Evolutionary conservation across 78 protist genomes (phyloP), one percentile per base, ranked within the genome.

Genomic region (Mastigamoeba balamuthi): DNA sequence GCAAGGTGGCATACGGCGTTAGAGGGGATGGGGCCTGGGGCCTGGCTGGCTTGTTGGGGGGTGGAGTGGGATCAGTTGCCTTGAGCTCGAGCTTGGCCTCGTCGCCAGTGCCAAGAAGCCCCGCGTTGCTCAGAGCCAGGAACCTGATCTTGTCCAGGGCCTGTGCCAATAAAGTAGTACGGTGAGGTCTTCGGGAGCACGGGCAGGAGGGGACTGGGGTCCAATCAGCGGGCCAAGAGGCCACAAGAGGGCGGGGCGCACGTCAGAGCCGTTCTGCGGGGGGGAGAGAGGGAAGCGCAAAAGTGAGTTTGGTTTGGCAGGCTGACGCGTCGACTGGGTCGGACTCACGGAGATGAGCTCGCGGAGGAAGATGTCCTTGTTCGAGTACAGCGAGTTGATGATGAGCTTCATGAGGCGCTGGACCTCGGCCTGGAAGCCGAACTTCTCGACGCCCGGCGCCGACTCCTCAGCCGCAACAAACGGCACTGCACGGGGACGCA

Each of bases 321-420:
- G n/a, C n/a, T n/a, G n/a, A n/a, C n/a, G n/a, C n/a, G n/a, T n/a
- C n/a, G n/a, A n/a, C n/a, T n/a, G n/a, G n/a, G n/a, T n/a, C n/a
- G n/a, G n/a, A n/a, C n/a, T n/a, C n/a, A n/a, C n/a, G 48, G 99
- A 97, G 83, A 97, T 93, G 64, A 97, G 77, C 85, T 97, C 99
- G 29, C 99, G 91, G 27, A 98, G 82, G 93, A 98, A 98, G 73
- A 98, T 88, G 76, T 96, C 98, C 81, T 91, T 92, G 85, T 95
- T 95, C 58, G 94, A 81, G 93, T 98, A 98, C 69, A 98, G 86
- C 1, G 98, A 82, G 93, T 98, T 92, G 92, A 98, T 96, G 90
- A 98, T 96, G 58, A 98, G 86, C 43, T 84, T 85, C 93, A 96
- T 84, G 40, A 96, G 70, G 85, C 80, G 85, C 72, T 80, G 83